Evolutionary conservation across 2,329 filamentous ascomycete species (phyloP), one percentile per base, ranked within the genome.

Genomic region (Talaromyces sp.): DNA sequence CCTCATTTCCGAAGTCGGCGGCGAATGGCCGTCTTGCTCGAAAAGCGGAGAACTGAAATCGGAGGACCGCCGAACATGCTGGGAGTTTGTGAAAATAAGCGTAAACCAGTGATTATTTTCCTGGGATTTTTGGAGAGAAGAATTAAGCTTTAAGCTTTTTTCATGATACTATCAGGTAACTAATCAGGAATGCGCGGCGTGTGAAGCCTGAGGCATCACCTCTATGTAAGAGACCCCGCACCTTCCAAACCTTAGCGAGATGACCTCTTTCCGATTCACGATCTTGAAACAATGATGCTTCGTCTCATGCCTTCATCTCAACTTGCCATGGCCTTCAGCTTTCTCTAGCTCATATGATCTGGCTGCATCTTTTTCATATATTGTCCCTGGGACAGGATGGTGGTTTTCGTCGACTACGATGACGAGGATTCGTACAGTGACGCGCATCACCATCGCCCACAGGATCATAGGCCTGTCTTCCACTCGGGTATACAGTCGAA

Each of bases 401-500:
- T 80, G 65, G 76, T 80, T 51, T 80, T 79, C 68, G 73, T 80
- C 67, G 77, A 81, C 67, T 71, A 77, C 62, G 77, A 78, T 50
- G 43, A 52, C 24, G 70, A 72, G 50, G 71, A 77, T 68, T 69
- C 66, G 29, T 67, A 72, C 64, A 67, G 71, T 62, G 67, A 68
- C 60, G 63, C 66, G 29, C 57, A 64, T 56, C 64, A 69, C 64
- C 65, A 56, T 24, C 63, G 63, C 19, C 46, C 63, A 10, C 58
- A 54, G n/a, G 57, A 60, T 50, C 55, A 63, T 32, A 63, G 65
- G 51, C 49, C 61, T 41, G 56, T 65, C 19, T 58, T 62, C 6
- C 63, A 65, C 46, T 35, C 49, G 10, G 26, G 10, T 17, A 29
- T 52, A 52, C 24, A 52, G 26, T 29, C 49, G 17, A 52, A 24